Evolutionary conservation across 1,284 basidiomycete genomes (phyloP), one percentile per base, ranked within the genome.

Genomic region (Chalciporus sp.): DNA sequence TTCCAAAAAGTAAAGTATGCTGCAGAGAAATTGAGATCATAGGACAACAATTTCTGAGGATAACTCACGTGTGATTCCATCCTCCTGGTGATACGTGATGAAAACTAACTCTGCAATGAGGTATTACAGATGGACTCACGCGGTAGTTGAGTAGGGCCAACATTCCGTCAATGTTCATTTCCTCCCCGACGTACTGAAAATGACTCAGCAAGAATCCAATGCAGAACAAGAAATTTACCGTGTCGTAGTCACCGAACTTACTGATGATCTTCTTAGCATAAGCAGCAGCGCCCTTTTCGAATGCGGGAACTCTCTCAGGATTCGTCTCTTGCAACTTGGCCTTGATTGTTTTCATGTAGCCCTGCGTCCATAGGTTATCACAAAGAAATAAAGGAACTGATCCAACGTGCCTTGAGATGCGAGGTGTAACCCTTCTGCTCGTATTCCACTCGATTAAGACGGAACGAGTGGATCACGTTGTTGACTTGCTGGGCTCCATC

Each of bases 1-100:
- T 90, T 94, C 94, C 93, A 96, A 80, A 95, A 90, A 39, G 86
- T 94, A 75, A 96, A 86, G 76, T 91, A 98, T 70, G 95, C 91
- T 93, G 61, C 37, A 43, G 35, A 29, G 31, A 7, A 12, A 19
- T 28, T 69, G 42, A 64, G 51, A 63, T 17, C 1, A 53, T 20
- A 23, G 27, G 28, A 54, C 27, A 29, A 43, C 47, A 7, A 27
- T 37, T 27, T 16, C 19, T 41, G 35, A 8, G 23, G 44, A 40
- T 49, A 26, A 79, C 87, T 72, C 71, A 92, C 90, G 90, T 42
- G 90, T 91, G 57, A 83, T 60, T 62, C 87, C 88, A 68, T 92
- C 89, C 72, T 80, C 84, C 81, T 83, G 58, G 17, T 46, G 37
- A 39, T 26, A 42, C 48, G 46, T 49, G 46, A 43, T 65, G 40